Base-by-base conservation (phyloP, 106 monocot species). In the Narthecium ossifragum region DNA sequence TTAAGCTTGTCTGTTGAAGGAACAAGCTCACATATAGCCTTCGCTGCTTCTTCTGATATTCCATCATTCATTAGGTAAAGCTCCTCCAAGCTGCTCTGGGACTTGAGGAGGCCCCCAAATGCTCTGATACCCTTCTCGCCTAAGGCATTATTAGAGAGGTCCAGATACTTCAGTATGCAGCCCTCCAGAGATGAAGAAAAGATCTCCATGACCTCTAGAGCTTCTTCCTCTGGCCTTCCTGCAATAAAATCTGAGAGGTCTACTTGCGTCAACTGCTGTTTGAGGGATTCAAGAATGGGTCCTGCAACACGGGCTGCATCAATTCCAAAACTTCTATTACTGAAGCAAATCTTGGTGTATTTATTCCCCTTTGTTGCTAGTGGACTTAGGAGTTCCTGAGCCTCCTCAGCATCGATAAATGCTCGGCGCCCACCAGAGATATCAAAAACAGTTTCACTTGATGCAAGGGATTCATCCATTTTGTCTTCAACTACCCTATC, bases 91-190 rank as follows among this genome's bases (percentile, higher is more conserved):
- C 47, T 59, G 17, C 60, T 66, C 53, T 94, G 94, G 21, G 89
- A 86, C 53, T 65, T 82, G n/a, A 94, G 18, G 5, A 94, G 86
- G 34, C 72, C 64, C n/a, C 49, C 70, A 48, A 94, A 94, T 23
- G 94, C 94, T 47, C 89, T 74, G 6, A 94, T 78, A 47, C 94
- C 94, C 71, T 94, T 94, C 73, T 94, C 94, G 33, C 89, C 94
- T 62, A 94, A 59, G 14, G 94, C 94, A 75, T 94, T 94, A 40
- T 94, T 66, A 36, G 94, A 94, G 32, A 94, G 77, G 63, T 94
- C 76, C 24, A 94, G 63, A 60, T 63, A 78, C 45, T 55, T 78
- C 20, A 94, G 30, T 0, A 62, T 51, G 38, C 63, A 69, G 8
- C 83, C 83, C 32, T 80, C 78, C 26, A 94, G 62, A 5, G 89